Conservation (phyloP, 2,329 filamentous ascomycete genomes). For the Zalaria sp. region DNA sequence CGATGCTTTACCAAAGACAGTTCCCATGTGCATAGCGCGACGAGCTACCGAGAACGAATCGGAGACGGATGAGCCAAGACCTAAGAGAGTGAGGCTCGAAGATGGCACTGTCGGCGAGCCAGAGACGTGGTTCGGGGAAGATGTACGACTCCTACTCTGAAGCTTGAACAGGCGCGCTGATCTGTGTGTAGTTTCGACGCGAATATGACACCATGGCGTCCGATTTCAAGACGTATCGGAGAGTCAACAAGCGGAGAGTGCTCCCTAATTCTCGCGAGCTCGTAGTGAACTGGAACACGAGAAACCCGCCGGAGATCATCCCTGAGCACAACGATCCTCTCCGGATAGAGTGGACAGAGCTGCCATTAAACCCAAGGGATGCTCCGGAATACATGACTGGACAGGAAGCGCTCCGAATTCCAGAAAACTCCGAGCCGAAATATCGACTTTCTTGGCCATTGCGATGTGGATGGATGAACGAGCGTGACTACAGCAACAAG, state of each 20-base stretch:
- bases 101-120: constrained; percentile 46
- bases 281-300: constrained; percentile 85
- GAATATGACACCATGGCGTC: constrained; percentile 69
- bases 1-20: constrained; percentile 83
- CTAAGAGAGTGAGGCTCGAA: constrained; percentile 48
- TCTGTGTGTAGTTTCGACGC: constrained; percentile 35
- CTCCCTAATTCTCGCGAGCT: constrained; percentile 95
- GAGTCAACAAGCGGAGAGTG: constrained; percentile 84
- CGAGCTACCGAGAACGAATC: constrained; percentile 67
- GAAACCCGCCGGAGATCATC: constrained; percentile 72
- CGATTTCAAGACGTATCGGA: constrained; percentile 82
- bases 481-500: constrained; percentile 70
- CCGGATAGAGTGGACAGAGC: constrained; percentile 89
- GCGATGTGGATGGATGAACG: constrained; percentile 74
- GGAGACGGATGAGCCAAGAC: constrained; percentile 68
- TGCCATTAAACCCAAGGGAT: constrained; percentile 42
- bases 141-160: constrained; percentile 33
- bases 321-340: constrained; percentile 89
- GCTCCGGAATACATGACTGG: constrained; percentile 72
- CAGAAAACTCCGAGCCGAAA: constrained; percentile 74
- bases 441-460: constrained; percentile 93
- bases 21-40: constrained; percentile 83
- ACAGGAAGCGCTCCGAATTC: constrained; percentile 67
- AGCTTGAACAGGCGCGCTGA: neutral
- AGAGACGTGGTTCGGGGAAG: constrained; percentile 79